Evolutionary conservation across 2,329 filamentous ascomycete species (phyloP).

Genomic region (Diaporthe nobilis): DNA sequence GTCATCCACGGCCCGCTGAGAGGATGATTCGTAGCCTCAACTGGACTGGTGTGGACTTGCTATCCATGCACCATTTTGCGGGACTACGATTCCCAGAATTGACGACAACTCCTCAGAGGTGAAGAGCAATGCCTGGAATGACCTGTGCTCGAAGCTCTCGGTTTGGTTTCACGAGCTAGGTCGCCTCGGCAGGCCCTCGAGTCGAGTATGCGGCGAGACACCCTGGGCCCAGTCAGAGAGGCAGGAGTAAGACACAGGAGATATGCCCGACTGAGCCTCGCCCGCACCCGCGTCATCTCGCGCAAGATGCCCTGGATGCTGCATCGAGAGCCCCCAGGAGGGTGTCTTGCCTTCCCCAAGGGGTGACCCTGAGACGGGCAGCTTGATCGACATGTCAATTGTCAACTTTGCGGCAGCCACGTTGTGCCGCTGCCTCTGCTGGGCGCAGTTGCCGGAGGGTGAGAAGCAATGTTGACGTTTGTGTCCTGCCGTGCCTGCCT

Average conservation of each 20-base stretch:
- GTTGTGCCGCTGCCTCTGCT: conserved; percentile 33
- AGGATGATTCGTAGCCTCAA: neutral
- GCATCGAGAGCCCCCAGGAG: neutral
- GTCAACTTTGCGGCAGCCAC: conserved; percentile 31
- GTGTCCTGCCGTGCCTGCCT: conserved; percentile 36
- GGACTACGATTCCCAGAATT: neutral
- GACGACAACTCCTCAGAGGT: neutral
- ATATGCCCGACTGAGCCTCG: conserved; percentile 28
- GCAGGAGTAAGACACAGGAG: conserved; percentile 35
- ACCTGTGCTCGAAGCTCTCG: neutral
- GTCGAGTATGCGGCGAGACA: conserved; percentile 35
- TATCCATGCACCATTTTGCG: neutral
- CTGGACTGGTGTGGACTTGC: neutral
- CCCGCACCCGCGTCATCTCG: conserved; percentile 26
- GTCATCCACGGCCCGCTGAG: neutral
- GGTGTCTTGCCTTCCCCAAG: conserved; percentile 4
- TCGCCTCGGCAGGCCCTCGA: conserved; percentile 14
- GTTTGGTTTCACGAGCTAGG: conserved; percentile 7
- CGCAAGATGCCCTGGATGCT: neutral
- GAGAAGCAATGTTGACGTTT: conserved; percentile 35
- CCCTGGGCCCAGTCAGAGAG: conserved; percentile 37
- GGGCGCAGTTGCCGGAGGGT: conserved; percentile 5
- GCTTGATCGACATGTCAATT: conserved; percentile 31
- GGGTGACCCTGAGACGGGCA: conserved; percentile 10
- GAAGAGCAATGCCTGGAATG: neutral